Evolutionary conservation across 345 rosid species (phyloP), one percentile per base, ranked within the genome.

Genomic region (Euphorbia lathyris): DNA sequence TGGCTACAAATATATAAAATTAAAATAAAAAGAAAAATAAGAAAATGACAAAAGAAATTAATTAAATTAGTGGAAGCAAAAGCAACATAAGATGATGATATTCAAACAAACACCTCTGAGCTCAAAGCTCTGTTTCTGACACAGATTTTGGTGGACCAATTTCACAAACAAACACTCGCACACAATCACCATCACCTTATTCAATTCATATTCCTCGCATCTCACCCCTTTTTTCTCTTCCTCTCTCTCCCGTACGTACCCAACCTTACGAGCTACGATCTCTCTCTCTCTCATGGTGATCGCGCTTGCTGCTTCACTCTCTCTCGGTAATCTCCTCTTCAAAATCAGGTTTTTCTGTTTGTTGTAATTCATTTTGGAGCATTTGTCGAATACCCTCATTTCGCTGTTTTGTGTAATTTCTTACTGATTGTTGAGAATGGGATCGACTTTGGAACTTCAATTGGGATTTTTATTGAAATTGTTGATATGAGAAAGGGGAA

Each of bases 301-400:
- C 84, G 83, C 88, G 0, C 88, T 85, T 68, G 85, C 88, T 83
- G 77, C 92, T 79, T 77, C 94, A 47, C 81, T 86, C 75, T 65
- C 85, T 63, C 65, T 86, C 27, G 90, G 95, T 88, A 87, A 67
- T 63, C 34, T n/a, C 26, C 10, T 2, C 0, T 14, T 25, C 34
- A 0, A 23, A 14, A 11, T 25, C 11, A 16, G 23, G 34, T 26
- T 25, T 25, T 9, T n/a, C n/a, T n/a, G n/a, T n/a, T 8, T 20
- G 32, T 40, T 42, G 17, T 38, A n/a, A n/a, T n/a, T n/a, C n/a
- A n/a, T 75, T 69, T 38, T 8, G 47, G 19, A 29, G 25, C 25
- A 20, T 52, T 72, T 32, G 45, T 36, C 2, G 5, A 58, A 19
- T 60, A 55, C 36, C 67, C 59, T 43, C 50, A 55, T 25, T 58